Conservation (phyloP, 2,329 filamentous ascomycete species). For the Pyrenochaeta sp. region DNA sequence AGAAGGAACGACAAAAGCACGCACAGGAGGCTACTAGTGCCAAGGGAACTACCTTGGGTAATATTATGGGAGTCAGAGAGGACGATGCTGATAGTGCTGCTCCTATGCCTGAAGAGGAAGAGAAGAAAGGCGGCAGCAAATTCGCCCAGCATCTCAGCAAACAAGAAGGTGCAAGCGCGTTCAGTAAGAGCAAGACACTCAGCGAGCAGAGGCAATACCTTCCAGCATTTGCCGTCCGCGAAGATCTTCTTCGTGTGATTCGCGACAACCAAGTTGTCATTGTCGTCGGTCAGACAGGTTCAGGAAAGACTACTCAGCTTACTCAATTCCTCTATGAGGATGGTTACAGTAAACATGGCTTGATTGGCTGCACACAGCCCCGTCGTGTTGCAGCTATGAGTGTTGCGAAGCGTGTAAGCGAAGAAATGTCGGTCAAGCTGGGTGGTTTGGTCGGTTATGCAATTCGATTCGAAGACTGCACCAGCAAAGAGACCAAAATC, state of each 20-base stretch:
- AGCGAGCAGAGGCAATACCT: constrained; percentile 91
- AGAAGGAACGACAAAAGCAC: constrained; percentile 91
- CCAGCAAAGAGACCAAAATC: constrained; percentile 91
- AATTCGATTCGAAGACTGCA: constrained; percentile 98
- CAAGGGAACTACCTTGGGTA: constrained; percentile 89
- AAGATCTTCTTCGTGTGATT: constrained; percentile 90
- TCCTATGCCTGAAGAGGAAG: constrained; percentile 76
- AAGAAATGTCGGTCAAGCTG: constrained; percentile 96
- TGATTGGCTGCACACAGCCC: constrained; percentile 97
- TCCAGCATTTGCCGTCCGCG: constrained; percentile 93
- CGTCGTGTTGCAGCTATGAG: constrained; percentile 98
- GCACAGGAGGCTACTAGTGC: constrained; percentile 94
- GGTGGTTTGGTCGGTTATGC: constrained; percentile 92
- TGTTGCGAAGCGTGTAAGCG: constrained; percentile 95
- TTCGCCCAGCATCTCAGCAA: constrained; percentile 93
- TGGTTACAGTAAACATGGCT: constrained; percentile 84
- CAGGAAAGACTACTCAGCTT: constrained; percentile 95
- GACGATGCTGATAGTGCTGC: constrained; percentile 88
- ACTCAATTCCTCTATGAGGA: constrained; percentile 97
- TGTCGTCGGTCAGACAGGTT: constrained; percentile 96
- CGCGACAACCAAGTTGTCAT: constrained; percentile 97
- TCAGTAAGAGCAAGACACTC: constrained; percentile 90
- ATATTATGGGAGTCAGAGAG: constrained; percentile 94
- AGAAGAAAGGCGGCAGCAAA: constrained; percentile 73
- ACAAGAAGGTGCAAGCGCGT: constrained; percentile 81